Evolutionary conservation across 805 yeast genomes (phyloP).

Genomic region (Schizosaccharomyces octosporus): DNA sequence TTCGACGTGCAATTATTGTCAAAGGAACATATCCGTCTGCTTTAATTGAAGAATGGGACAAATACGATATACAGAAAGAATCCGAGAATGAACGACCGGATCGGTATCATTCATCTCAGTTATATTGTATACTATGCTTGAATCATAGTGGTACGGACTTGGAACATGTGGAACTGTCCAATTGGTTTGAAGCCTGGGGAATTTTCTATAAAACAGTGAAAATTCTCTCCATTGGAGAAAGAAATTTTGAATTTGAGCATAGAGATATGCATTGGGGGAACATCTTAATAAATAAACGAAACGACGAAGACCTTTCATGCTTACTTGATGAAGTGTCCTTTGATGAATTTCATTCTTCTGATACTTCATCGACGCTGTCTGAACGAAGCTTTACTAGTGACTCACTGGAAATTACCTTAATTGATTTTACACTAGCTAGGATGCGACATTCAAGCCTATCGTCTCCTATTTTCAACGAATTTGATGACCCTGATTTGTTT

Average conservation of each 20-base stretch:
- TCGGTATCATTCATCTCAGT: conserved; percentile 14
- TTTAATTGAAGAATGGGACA: conserved; percentile 24
- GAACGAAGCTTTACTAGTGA: neutral
- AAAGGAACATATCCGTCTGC: conserved; percentile 21
- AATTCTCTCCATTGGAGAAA: conserved; percentile 29
- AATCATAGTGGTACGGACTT: conserved; percentile 19
- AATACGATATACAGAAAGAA: conserved; percentile 9
- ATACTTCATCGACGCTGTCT: neutral
- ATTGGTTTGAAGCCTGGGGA: conserved; percentile 16
- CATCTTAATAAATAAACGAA: conserved; percentile 20
- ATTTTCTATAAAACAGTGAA: conserved; percentile 32
- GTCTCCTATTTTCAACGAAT: conserved; percentile 21
- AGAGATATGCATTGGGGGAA: conserved; percentile 49
- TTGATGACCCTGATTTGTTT: conserved; percentile 39
- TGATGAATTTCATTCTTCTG: conserved; percentile 2
- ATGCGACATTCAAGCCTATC: conserved; percentile 10
- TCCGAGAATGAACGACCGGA: conserved; percentile 8
- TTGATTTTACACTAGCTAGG: conserved; percentile 35
- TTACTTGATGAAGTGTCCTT: conserved; percentile 6
- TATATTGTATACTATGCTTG: conserved; percentile 15
- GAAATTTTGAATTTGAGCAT: conserved; percentile 34
- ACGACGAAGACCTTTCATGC: conserved; percentile 5
- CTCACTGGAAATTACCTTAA: conserved; percentile 21
- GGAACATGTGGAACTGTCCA: conserved; percentile 19
- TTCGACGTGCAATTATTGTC: conserved; percentile 23